phyloP scores from a whole-genome alignment of 2,329 filamentous ascomycete species.

The Coniella lustricola region DNA sequence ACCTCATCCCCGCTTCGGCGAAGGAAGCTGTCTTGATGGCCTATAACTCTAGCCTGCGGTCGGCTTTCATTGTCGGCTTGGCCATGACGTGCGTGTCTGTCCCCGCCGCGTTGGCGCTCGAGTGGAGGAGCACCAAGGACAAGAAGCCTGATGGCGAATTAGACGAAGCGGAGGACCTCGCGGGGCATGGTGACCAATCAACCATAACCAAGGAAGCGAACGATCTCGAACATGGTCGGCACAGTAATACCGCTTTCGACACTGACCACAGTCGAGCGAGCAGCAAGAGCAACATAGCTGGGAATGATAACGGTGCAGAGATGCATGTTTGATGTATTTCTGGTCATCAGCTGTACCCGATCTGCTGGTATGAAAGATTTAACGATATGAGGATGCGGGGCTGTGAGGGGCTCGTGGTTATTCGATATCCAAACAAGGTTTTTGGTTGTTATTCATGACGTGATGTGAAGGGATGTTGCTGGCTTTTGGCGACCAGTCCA shows the following conservation, averaged over 20 bases:
- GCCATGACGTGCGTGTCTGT: slow-evolving; percentile 47
- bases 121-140: slow-evolving; percentile 49
- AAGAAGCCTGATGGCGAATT: slow-evolving; percentile 14
- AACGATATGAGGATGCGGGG: no score
- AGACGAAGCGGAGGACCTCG: slow-evolving; percentile 16
- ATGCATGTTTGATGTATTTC: no score
- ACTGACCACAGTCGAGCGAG: background rate
- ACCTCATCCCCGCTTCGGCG: slow-evolving; percentile 19
- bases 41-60: slow-evolving; percentile 55
- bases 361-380: no score
- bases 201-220: background rate
- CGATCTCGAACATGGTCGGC: background rate
- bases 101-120: slow-evolving; percentile 46
- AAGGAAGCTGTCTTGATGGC: slow-evolving; percentile 26
- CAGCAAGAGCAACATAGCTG: no score
- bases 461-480: no score
- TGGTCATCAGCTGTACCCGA: no score
- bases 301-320: no score
- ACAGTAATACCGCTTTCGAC: no score
- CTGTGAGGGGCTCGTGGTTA: no score
- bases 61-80: slow-evolving; percentile 54
- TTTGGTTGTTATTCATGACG: background rate
- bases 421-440: background rate
- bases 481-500: no score
- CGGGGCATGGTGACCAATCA: background rate